Evolutionary conservation across 805 yeast genomes (phyloP), one percentile per base, ranked within the genome.

Genomic region (Wickerhamiella alocasiicola): DNA sequence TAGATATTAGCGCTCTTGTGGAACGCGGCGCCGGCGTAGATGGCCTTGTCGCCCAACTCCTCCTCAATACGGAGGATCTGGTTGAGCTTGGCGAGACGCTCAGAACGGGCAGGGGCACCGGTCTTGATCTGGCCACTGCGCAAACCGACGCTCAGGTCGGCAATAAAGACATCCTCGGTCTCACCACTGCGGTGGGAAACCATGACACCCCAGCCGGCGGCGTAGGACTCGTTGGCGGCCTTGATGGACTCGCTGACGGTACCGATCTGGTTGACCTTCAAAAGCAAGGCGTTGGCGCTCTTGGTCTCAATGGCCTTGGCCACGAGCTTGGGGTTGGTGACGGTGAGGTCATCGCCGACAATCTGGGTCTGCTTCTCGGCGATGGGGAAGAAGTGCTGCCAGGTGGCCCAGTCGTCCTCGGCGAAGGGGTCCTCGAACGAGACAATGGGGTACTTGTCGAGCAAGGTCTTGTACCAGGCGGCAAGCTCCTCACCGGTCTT

Each of bases 181-280:
- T 88, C 98, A 73, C 98, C 98, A 58, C 96, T 87, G 79, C 98
- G 85, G 84, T 88, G 98, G 61, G 96, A 87, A 60, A 91, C 97
- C 96, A 88, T 87, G 64, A 87, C 95, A 76, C 96, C 96, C 98
- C 98, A 88, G 63, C 84, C 84, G 52, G 95, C 96, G 52, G 76
- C 78, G 71, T 76, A 87, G 46, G 97, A 82, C 68, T 81, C 91
- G 66, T 81, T 70, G 61, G 97, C 96, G 61, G 97, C 96, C 67
- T 84, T 74, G 70, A 88, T 85, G 52, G 97, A 83, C 76, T 88
- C 98, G 57, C 94, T 66, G 59, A 88, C 71, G 55, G 96, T 71
- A 75, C 98, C 98, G 58, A 88, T 88, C 76, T 88, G 98, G 87
- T 88, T 88, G 55, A 91, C 95, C 83, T 88, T 88, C 67, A 88